phyloP scores from a whole-genome alignment of 352 stramenopile species.

The Globisporangium cystogenes region DNA sequence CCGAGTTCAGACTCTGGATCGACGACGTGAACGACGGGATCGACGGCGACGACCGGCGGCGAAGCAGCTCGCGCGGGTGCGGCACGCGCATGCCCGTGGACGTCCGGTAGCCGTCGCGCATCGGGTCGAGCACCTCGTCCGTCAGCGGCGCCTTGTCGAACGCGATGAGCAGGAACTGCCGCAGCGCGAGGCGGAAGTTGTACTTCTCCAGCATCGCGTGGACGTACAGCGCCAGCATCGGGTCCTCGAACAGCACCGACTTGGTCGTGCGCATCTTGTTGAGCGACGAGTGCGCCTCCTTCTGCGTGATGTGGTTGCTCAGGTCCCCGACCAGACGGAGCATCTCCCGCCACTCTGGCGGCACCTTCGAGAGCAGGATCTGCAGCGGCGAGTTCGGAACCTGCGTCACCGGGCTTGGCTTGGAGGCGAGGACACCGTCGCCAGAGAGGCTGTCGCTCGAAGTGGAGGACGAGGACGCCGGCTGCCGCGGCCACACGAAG shows the following conservation, averaged over 20 bases:
- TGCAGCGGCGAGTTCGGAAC: conserved; percentile 57
- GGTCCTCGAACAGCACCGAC: conserved; percentile 74
- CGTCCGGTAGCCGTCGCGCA: conserved; percentile 48
- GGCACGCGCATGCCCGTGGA: conserved; percentile 37
- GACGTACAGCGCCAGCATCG: conserved; percentile 75
- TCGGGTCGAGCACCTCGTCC: conserved; percentile 71
- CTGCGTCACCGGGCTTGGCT: conserved; percentile 46
- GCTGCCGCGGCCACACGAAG: conserved; percentile 67
- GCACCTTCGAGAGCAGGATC: conserved; percentile 58
- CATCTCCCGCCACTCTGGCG: conserved; percentile 73
- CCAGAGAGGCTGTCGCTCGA: background rate
- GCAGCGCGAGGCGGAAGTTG: conserved; percentile 77
- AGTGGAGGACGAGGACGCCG: background rate
- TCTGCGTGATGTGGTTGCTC: conserved; percentile 89
- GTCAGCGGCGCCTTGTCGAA: conserved; percentile 71
- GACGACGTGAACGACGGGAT: conserved; percentile 84
- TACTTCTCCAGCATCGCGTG: conserved; percentile 82
- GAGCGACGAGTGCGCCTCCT: conserved; percentile 80
- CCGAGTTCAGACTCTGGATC: conserved; percentile 73
- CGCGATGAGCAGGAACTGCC: conserved; percentile 83
- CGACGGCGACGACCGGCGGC: conserved; percentile 77
- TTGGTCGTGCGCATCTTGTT: conserved; percentile 79
- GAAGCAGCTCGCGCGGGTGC: conserved; percentile 40
- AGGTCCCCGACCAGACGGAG: conserved; percentile 73
- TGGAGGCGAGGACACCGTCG: conserved; percentile 11